Evolutionary conservation across 805 yeast species (phyloP).

Genomic region (Kurtzmaniella cleridarum): DNA sequence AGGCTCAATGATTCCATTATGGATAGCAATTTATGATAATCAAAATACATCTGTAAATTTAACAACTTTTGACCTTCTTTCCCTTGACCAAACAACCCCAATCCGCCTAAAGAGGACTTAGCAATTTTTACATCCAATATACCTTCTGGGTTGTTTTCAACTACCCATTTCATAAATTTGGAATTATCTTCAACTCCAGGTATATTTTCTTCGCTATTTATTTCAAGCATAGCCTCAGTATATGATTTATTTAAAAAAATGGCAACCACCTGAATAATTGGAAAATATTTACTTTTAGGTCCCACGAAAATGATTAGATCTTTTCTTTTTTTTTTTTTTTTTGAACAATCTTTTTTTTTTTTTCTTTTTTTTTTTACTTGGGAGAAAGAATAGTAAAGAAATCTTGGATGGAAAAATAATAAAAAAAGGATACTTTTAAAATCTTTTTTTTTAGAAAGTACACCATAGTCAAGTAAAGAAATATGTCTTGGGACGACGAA

Average conservation of each 20-base stretch:
- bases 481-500: slow-evolving; percentile 77
- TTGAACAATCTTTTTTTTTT: no score
- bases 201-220: background rate
- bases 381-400: background rate
- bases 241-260: no score
- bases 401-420: no score
- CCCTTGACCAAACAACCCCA: slow-evolving; percentile 17
- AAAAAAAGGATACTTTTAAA: no score
- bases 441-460: background rate
- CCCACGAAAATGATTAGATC: no score
- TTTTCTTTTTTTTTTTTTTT: no score
- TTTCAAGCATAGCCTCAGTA: background rate
- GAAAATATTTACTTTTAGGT: no score
- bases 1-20: slow-evolving; percentile 14
- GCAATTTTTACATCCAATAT: slow-evolving; percentile 14
- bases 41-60: slow-evolving; percentile 6
- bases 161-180: slow-evolving; percentile 9
- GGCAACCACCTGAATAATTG: background rate
- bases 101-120: slow-evolving; percentile 24
- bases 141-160: slow-evolving; percentile 2
- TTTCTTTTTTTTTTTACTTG: no score
- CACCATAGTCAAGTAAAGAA: background rate
- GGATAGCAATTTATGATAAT: slow-evolving; percentile 15
- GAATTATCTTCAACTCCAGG: slow-evolving; percentile 9
- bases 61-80: no score